These are phyloP conservation scores for Piromyces sp. DNA, from an alignment of 192 early-diverging fungal species.

Conservation along the genomic window DNA sequence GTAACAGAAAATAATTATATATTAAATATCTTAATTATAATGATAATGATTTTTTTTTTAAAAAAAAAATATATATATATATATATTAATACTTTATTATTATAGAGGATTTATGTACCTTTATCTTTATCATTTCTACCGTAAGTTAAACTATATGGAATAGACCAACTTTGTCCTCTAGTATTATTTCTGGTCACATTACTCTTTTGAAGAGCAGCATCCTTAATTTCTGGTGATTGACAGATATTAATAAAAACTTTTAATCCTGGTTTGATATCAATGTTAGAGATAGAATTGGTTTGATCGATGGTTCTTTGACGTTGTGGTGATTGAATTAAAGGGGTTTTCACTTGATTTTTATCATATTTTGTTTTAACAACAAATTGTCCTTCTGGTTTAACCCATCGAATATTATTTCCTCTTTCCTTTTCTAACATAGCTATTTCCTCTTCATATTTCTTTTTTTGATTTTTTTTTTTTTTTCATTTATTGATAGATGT, in stretches of 20 bases:
- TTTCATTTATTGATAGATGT: too few relatives aligned
- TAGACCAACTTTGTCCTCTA: constrained; percentile 20
- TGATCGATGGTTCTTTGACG: neutral
- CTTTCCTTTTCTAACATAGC: constrained; percentile 23
- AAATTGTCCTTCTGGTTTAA: constrained; percentile 23
- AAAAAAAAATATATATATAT: neutral
- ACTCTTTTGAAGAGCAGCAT: constrained; percentile 2
- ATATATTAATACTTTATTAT: too few relatives aligned
- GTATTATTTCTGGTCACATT: neutral
- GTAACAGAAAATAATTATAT: too few relatives aligned
- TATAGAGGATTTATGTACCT: constrained; percentile 11
- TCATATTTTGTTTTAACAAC: constrained; percentile 20
- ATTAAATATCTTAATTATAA: too few relatives aligned
- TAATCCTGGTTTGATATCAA: constrained; percentile 1
- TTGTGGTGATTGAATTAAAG: constrained; percentile 1
- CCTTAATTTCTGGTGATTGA: constrained; percentile 19
- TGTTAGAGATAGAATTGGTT: neutral
- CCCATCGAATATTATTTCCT: constrained; percentile 25
- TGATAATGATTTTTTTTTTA: too few relatives aligned
- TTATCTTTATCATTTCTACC: constrained; percentile 26
- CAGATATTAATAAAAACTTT: constrained; percentile 42
- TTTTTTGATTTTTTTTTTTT: neutral
- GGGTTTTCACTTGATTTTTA: constrained; percentile 1
- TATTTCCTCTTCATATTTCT: constrained; percentile 35
- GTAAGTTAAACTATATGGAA: constrained; percentile 27